phyloP scores from a whole-genome alignment of 371 early-diverging fungal genomes.

The Smittium culicis region DNA sequence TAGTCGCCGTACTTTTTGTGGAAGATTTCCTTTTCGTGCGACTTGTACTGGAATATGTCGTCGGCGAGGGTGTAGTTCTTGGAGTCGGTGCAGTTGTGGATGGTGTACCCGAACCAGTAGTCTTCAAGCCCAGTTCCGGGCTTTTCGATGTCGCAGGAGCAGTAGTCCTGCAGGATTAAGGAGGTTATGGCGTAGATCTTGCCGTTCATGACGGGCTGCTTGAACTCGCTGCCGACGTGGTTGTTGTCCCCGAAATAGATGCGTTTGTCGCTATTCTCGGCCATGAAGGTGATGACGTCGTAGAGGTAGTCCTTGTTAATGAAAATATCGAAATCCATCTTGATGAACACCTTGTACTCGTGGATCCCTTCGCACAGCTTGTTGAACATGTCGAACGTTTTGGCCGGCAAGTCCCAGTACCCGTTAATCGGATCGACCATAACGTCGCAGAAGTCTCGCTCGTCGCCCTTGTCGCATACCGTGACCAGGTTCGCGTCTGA shows the following conservation, averaged over 20 bases:
- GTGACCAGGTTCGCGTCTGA: background rate
- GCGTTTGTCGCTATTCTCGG: background rate
- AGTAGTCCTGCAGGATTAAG: background rate
- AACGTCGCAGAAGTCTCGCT: background rate
- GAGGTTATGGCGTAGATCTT: background rate
- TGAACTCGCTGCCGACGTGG: background rate
- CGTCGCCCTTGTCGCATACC: background rate
- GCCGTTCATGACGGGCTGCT: background rate
- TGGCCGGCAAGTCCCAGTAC: background rate
- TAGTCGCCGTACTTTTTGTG: too few relatives aligned
- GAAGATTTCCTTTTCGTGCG: too few relatives aligned
- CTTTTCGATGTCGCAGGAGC: background rate
- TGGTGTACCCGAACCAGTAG: background rate
- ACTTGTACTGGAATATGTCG: too few relatives aligned
- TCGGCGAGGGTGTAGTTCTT: too few relatives aligned
- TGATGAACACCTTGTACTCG: background rate
- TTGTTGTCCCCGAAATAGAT: background rate
- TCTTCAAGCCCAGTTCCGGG: background rate
- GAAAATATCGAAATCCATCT: conserved; percentile 6
- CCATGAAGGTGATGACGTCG: background rate
- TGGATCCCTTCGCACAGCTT: background rate
- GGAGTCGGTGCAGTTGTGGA: background rate
- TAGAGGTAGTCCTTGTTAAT: background rate
- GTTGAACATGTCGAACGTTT: conserved; percentile 1
- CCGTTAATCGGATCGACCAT: background rate